These are phyloP conservation scores for Leishmania braziliensis DNA, from an alignment of 208 protist species.

Conservation along the genomic window DNA sequence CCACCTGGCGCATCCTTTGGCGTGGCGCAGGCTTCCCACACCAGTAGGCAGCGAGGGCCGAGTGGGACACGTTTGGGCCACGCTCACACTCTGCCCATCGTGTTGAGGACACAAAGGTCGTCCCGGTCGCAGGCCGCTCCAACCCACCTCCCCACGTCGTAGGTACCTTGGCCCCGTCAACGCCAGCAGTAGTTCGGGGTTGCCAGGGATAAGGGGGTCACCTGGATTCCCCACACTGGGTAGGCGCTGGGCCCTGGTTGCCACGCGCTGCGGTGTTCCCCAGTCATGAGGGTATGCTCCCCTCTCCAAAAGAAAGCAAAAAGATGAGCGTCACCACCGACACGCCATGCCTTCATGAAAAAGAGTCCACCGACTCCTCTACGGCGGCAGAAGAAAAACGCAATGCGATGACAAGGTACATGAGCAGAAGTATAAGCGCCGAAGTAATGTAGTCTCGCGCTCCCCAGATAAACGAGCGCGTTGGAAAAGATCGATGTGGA, in stretches of 20 bases:
- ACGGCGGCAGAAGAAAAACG: background rate
- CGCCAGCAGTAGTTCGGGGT: background rate
- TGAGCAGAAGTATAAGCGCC: conserved; percentile 1
- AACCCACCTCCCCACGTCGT: background rate
- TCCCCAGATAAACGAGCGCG: background rate
- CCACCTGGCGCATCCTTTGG: background rate
- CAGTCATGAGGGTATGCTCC: background rate
- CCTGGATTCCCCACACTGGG: background rate
- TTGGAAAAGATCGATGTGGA: conserved; percentile 17
- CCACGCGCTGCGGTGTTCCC: background rate
- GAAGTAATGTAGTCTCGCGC: conserved; percentile 20
- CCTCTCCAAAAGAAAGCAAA: background rate
- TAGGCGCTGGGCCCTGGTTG: background rate
- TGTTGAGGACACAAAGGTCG: background rate
- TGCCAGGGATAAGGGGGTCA: background rate
- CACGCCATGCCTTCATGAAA: background rate
- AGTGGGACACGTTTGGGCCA: background rate
- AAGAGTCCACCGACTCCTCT: background rate
- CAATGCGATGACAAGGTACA: conserved; percentile 7
- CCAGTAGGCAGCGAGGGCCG: background rate
- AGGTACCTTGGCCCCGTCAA: background rate
- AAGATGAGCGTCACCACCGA: background rate
- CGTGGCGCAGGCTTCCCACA: background rate
- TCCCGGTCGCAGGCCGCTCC: background rate
- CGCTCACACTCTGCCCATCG: background rate